Evolutionary conservation across 2,329 filamentous ascomycete species (phyloP), one percentile per base, ranked within the genome.

Genomic region (Graphilbum ipis-grandicollis): DNA sequence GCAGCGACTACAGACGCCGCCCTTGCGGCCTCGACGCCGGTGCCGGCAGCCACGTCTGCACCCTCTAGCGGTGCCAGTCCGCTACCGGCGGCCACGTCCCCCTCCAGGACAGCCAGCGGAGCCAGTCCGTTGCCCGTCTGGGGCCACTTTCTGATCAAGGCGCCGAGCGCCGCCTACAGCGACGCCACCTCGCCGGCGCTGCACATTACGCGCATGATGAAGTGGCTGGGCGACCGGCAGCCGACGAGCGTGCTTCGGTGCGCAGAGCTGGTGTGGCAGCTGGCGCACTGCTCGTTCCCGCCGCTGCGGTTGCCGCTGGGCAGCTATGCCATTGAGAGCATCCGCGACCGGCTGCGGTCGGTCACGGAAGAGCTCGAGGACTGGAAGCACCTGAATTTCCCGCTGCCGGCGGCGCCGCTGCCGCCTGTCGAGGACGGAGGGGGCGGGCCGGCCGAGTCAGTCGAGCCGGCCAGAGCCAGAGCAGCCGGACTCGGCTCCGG

Each of bases 361-460:
- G 83, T 96, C 30, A 94, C 86, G 12, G 90, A 96, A 56, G 90
- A 98, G 61, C 71, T 92, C 46, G 84, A 92, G 57, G 84, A 92
- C 52, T 93, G 84, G 83, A 90, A 86, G 50, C 78, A 88, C 51
- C 60, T 92, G 22, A 82, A 82, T 52, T 86, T 84, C 45, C 60
- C 69, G 0, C 50, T 56, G 28, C 53, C 58, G 13, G 51, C 60
- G 0, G 63, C n/a, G n/a, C 63, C 40, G 52, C 50, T 19, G 36
- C n/a, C n/a, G n/a, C n/a, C n/a, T n/a, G n/a, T n/a, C n/a, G n/a
- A n/a, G n/a, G n/a, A n/a, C n/a, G n/a, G n/a, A n/a, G n/a, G n/a
- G n/a, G n/a, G 39, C 2, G 52, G 50, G 29, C 50, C 51, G 26
- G 53, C 49, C 36, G 49, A 50, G 31, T 48, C 32, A 39, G 39